phyloP scores from a whole-genome alignment of 371 early-diverging fungal genomes.

The Gilbertella persicaria region DNA sequence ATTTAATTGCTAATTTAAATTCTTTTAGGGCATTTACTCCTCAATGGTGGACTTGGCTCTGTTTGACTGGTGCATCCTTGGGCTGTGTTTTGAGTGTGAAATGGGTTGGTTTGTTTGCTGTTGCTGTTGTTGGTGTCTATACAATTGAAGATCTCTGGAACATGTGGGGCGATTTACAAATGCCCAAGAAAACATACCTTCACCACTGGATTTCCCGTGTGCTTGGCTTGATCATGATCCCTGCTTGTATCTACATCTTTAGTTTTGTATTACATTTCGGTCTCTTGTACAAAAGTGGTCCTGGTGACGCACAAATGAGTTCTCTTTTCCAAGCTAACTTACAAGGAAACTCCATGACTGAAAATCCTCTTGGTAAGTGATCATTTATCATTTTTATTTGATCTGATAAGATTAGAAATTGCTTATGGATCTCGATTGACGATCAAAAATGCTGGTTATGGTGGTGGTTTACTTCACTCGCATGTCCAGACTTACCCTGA shows the following conservation, averaged over 20 bases:
- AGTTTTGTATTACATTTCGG: constrained; percentile 93
- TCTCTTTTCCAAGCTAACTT: constrained; percentile 96
- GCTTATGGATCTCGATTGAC: constrained; percentile 93
- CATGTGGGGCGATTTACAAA: constrained; percentile 82
- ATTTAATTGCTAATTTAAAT: background rate
- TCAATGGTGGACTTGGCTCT: constrained; percentile 90
- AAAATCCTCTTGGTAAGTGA: constrained; percentile 80
- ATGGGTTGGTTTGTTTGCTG: constrained; percentile 99
- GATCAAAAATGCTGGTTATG: constrained; percentile 84
- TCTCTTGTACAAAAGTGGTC: constrained; percentile 84
- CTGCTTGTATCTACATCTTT: constrained; percentile 86
- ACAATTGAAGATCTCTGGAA: constrained; percentile 96
- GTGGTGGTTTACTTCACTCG: constrained; percentile 98
- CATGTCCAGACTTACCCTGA: constrained; percentile 94
- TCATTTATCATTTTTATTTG: background rate
- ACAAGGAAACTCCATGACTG: constrained; percentile 77
- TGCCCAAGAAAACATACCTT: constrained; percentile 71
- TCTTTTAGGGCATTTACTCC: constrained; percentile 70
- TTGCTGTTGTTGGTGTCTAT: constrained; percentile 93
- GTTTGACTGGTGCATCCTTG: constrained; percentile 87
- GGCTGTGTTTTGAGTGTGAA: constrained; percentile 96
- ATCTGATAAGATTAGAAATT: constrained; percentile 62
- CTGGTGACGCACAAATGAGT: constrained; percentile 99
- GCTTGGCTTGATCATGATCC: constrained; percentile 84
- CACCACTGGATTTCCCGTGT: constrained; percentile 83